phyloP scores from a whole-genome alignment of 305 asterid genomes.

The Euphrasia arctica region DNA sequence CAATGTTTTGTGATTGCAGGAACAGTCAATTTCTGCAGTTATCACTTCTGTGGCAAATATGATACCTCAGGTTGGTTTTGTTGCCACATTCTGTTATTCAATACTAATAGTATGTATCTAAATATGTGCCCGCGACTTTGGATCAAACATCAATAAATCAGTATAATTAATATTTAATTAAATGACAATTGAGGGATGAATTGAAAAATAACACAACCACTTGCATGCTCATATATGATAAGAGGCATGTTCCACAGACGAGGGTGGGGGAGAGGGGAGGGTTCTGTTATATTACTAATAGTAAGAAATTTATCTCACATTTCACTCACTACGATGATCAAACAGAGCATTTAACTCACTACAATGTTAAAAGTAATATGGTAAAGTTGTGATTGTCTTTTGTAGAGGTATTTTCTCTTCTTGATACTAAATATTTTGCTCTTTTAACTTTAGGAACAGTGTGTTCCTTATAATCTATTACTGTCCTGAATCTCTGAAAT shows the following conservation, averaged over 20 bases:
- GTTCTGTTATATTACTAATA: background rate
- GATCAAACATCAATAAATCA: background rate
- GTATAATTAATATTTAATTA: background rate
- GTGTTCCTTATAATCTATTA: background rate
- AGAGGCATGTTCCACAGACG: background rate
- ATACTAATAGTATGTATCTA: constrained; percentile 7
- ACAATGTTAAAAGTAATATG: background rate
- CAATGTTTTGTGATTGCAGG: constrained; percentile 53
- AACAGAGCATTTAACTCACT: background rate
- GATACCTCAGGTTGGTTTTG: constrained; percentile 86
- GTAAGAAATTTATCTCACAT: background rate
- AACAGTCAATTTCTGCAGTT: constrained; percentile 88
- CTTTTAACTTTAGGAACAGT: background rate
- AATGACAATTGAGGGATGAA: background rate
- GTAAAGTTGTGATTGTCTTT: constrained; percentile 5
- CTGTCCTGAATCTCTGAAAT: constrained; percentile 3
- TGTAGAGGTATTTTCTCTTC: constrained; percentile 1
- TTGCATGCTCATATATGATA: background rate
- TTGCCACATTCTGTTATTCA: constrained; percentile 14
- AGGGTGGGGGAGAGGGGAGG: background rate
- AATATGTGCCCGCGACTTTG: constrained; percentile 1
- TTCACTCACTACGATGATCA: background rate
- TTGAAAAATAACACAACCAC: background rate
- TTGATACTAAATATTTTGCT: constrained; percentile 11
- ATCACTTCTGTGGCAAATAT: constrained; percentile 89